Conservation (phyloP, 495 filamentous ascomycete species). For the Hypoxylon cercidicola region DNA sequence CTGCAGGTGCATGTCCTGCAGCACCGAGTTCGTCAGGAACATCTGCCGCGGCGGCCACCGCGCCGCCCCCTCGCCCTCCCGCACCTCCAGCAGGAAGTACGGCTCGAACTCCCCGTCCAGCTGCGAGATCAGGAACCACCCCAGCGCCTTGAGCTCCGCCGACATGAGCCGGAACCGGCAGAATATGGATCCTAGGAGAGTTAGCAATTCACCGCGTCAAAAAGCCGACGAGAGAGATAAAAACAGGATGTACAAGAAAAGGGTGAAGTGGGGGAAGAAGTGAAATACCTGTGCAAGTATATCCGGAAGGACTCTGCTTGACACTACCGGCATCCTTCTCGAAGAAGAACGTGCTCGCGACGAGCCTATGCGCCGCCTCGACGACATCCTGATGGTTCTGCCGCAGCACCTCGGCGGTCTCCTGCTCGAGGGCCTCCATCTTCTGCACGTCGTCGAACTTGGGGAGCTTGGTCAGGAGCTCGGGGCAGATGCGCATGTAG, state of each 20-base stretch:
- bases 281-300: slow-evolving; percentile 43
- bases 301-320: slow-evolving; percentile 39
- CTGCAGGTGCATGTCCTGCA: slow-evolving; percentile 45
- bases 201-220: background rate
- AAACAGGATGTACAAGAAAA: background rate
- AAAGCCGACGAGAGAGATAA: background rate
- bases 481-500: slow-evolving; percentile 48
- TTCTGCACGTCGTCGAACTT: slow-evolving; percentile 41
- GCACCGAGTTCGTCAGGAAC: slow-evolving; percentile 37
- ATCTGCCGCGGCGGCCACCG: slow-evolving; percentile 35
- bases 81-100: slow-evolving; percentile 47
- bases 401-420: slow-evolving; percentile 33
- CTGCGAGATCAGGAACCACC: slow-evolving; percentile 41
- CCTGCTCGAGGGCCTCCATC: slow-evolving; percentile 28
- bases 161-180: slow-evolving; percentile 47
- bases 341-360: slow-evolving; percentile 54
- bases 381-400: slow-evolving; percentile 37
- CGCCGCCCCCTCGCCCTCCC: slow-evolving; percentile 24
- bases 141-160: slow-evolving; percentile 43
- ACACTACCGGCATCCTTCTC: slow-evolving; percentile 44
- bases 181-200: slow-evolving; percentile 44
- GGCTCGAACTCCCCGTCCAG: slow-evolving; percentile 49
- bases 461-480: slow-evolving; percentile 42
- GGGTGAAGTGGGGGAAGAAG: background rate
- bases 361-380: slow-evolving; percentile 50